Conservation (phyloP, 768 basidiomycete species). For the Neoboletus magnificus region DNA sequence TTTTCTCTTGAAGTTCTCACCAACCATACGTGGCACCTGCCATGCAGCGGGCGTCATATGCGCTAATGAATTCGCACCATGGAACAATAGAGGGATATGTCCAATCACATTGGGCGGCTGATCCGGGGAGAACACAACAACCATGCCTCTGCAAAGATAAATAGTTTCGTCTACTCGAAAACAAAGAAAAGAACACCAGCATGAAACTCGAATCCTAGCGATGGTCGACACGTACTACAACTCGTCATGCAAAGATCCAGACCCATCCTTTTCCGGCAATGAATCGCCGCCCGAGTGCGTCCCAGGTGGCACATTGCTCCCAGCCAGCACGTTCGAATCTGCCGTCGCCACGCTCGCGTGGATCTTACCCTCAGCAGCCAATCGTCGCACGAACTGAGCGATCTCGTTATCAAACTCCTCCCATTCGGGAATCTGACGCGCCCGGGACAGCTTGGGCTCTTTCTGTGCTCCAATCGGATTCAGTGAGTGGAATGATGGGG, state of each 20-base stretch:
- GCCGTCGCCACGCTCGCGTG: slow-evolving; percentile 63
- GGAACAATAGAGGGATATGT: not conserved
- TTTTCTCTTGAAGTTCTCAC: too few relatives aligned
- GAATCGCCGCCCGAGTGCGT: not conserved
- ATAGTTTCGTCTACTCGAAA: not conserved
- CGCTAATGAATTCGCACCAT: not conserved
- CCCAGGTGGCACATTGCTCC: slow-evolving; percentile 34
- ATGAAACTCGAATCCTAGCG: not conserved
- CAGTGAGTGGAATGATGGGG: not conserved
- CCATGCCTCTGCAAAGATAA: not conserved
- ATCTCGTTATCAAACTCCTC: slow-evolving; percentile 92
- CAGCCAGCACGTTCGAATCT: slow-evolving; percentile 66
- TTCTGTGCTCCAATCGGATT: slow-evolving; percentile 51
- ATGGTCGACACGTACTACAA: slow-evolving; percentile 6
- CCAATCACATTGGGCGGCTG: not conserved
- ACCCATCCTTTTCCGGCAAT: not conserved
- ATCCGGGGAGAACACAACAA: not conserved
- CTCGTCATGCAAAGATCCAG: slow-evolving; percentile 15
- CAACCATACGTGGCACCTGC: too few relatives aligned
- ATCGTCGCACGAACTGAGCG: slow-evolving; percentile 69
- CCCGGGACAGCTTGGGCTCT: slow-evolving; percentile 93
- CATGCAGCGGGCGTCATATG: too few relatives aligned
- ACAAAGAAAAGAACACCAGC: not conserved
- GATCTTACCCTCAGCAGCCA: slow-evolving; percentile 70
- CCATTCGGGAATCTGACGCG: slow-evolving; percentile 97